Conservation (phyloP, 176 grass and related monocot genomes). For the Musa acuminata region DNA sequence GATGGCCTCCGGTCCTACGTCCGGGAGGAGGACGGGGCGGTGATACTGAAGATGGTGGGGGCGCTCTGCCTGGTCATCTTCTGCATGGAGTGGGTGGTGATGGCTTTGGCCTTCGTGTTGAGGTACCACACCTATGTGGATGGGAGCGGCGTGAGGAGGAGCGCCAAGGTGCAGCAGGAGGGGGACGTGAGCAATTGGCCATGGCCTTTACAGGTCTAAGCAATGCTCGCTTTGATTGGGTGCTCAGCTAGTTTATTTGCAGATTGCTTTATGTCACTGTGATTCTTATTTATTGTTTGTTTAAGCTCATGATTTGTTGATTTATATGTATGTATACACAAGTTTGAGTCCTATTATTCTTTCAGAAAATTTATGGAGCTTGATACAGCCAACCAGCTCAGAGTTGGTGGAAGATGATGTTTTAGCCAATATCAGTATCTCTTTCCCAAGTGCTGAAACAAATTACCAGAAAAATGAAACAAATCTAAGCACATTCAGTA, state of each 20-base stretch:
- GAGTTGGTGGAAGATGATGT: no score
- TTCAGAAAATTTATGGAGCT: no score
- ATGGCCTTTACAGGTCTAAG: neutral
- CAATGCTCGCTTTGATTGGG: neutral
- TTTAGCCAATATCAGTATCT: no score
- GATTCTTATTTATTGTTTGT: no score
- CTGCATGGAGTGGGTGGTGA: constrained; percentile 16
- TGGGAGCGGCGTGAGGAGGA: neutral
- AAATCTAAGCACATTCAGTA: no score
- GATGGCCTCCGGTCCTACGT: constrained; percentile 10
- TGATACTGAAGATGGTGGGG: constrained; percentile 13
- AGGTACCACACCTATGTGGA: constrained; percentile 4
- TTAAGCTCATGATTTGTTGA: no score
- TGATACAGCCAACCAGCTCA: no score
- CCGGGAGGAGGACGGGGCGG: constrained; percentile 12
- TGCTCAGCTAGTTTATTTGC: neutral
- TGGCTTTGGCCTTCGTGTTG: constrained; percentile 19
- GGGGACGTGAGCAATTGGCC: neutral
- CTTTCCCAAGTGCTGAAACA: no score
- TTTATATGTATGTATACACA: no score
- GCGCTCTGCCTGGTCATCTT: constrained; percentile 6
- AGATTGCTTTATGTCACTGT: neutral
- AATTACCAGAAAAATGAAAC: no score
- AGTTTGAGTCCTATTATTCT: no score
- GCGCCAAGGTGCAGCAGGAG: neutral